Percentiles rank a stretch among this genome's conserved stretches.
These are phyloP conservation scores for Chaetomium olivaceum DNA, from an alignment of 2,329 filamentous ascomycete species.

Conservation along the genomic window DNA sequence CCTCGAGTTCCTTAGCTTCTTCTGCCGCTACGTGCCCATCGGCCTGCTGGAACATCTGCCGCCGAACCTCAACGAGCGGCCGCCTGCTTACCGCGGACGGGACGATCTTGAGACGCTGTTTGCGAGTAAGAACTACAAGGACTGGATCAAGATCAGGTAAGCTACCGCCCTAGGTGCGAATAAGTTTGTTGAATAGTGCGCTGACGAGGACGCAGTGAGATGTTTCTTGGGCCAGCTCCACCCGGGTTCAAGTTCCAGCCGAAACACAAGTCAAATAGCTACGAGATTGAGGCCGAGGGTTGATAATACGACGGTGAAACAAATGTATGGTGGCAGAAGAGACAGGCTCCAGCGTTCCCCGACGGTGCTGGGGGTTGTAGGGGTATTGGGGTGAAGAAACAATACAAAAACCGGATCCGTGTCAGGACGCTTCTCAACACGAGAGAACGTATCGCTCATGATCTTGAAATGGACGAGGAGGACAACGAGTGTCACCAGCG, in stretches of 20 bases:
- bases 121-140: slow-evolving; percentile 86
- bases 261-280: slow-evolving; percentile 95
- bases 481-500: neutral
- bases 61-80: slow-evolving; percentile 83
- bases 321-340: neutral
- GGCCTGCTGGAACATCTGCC: slow-evolving; percentile 87
- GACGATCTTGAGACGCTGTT: slow-evolving; percentile 94
- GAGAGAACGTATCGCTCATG: no score
- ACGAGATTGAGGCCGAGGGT: slow-evolving; percentile 67
- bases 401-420: neutral
- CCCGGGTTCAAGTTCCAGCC: slow-evolving; percentile 91
- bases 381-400: neutral
- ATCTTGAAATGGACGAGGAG: neutral
- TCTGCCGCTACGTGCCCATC: slow-evolving; percentile 86
- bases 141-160: slow-evolving; percentile 98
- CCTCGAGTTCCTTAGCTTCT: slow-evolving; percentile 93
- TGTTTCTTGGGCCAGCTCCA: slow-evolving; percentile 92
- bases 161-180: slow-evolving; percentile 32
- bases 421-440: neutral
- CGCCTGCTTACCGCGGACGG: slow-evolving; percentile 78
- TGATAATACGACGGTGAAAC: slow-evolving; percentile 16
- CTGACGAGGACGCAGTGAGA: slow-evolving; percentile 66
- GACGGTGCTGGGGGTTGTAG: neutral
- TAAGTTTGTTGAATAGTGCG: neutral
- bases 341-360: neutral